Evolutionary conservation across 2,329 filamentous ascomycete species (phyloP), one percentile per base, ranked within the genome.

Genomic region (Neonectria faginata): DNA sequence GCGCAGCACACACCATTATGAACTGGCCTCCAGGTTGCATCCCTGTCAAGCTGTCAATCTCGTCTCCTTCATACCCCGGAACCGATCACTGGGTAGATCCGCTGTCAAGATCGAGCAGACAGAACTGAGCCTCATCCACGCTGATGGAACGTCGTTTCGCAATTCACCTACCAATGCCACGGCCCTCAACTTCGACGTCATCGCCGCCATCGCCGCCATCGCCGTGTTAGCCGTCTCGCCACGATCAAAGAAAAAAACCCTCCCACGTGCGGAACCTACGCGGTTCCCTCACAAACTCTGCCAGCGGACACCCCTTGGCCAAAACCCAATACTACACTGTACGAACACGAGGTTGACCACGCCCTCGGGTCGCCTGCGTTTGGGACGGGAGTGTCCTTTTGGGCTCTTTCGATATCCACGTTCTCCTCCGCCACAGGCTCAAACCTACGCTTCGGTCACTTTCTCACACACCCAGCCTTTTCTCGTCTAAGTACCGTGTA

Each of bases 61-160:
- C 66, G 53, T 59, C 44, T 59, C 60, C 61, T 56, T 64, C 62
- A 54, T 25, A 50, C 44, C 57, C 57, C 36, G 45, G 52, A 18
- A 57, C 55, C 58, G 48, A 54, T 68, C 42, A 33, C 60, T 68
- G 71, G 71, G 61, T 73, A 73, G 71, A 73, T 73, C 71, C 71
- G 71, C 67, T 72, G 68, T 65, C 71, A 71, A 59, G 52, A 51
- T 60, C 61, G 63, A 52, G 66, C 44, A 25, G 53, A 44, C n/a
- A 11, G 56, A 33, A 45, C 42, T 65, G 70, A 73, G 69, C 69
- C 66, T 67, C 65, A 64, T 58, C 48, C 60, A 55, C 55, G 60
- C 42, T 36, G 12, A 20, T 36, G 20, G 14, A 33, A 33, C 39
- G 22, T 44, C 39, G 33, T 50, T 18, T 55, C 54, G 60, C 48